Evolutionary conservation across 2,329 filamentous ascomycete genomes (phyloP).

Genomic region (Cyphellophora europaea): DNA sequence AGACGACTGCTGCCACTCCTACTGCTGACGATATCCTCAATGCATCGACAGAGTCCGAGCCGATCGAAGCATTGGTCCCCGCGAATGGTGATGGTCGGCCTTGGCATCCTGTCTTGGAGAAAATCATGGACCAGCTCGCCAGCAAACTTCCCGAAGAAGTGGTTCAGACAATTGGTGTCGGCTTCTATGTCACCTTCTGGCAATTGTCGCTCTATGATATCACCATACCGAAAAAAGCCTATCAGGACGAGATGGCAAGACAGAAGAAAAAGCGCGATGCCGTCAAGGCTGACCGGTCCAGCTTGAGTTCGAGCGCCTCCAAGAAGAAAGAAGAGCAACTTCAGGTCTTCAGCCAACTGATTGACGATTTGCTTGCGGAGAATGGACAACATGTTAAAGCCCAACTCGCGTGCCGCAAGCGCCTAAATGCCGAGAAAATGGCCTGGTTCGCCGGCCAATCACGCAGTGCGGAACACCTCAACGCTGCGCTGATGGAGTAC

Average conservation of each 20-base stretch:
- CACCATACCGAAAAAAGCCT: conserved; percentile 64
- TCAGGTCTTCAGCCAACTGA: conserved; percentile 58
- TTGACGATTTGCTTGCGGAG: conserved; percentile 63
- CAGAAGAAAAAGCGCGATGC: conserved; percentile 58
- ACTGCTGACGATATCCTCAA: conserved; percentile 25
- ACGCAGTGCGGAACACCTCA: conserved; percentile 56
- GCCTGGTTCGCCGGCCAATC: conserved; percentile 65
- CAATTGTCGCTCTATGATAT: conserved; percentile 76
- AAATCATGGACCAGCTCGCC: conserved; percentile 61
- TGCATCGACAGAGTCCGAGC: conserved; percentile 21
- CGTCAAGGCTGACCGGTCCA: conserved; percentile 61
- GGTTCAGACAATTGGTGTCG: conserved; percentile 62
- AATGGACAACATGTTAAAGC: conserved; percentile 59
- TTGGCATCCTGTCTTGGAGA: conserved; percentile 62
- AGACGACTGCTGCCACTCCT: conserved; percentile 18
- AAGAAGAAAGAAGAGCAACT: conserved; percentile 61
- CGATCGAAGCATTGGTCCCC: background rate
- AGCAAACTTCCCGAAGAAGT: conserved; percentile 51
- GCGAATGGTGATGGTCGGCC: conserved; percentile 15
- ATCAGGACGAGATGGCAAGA: conserved; percentile 64
- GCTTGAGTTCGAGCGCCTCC: conserved; percentile 58
- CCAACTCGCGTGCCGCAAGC: conserved; percentile 57
- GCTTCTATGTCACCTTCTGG: conserved; percentile 91
- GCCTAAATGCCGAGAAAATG: conserved; percentile 66
- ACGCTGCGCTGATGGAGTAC: conserved; percentile 73